Evolutionary conservation across 495 filamentous ascomycete species (phyloP), one percentile per base, ranked within the genome.

Genomic region (Xylaria cubensis): DNA sequence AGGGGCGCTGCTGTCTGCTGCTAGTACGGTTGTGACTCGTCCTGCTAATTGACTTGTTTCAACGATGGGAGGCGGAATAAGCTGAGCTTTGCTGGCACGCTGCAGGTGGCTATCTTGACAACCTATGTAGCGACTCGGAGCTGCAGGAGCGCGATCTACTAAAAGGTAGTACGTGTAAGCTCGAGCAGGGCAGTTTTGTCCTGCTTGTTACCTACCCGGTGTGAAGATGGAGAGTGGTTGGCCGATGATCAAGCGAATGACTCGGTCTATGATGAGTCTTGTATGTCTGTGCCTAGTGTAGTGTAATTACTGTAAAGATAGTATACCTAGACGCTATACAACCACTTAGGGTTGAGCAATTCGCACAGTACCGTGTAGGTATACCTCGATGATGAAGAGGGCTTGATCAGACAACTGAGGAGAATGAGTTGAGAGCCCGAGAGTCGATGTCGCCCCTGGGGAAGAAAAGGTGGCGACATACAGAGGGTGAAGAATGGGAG

Each of bases 231-330:
- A 50, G 19, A 24, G 56, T 66, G 68, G 59, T 76, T 72, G 72
- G 73, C 75, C 77, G 75, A 79, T 75, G 72, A 79, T 79, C 77
- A 79, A 76, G 53, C 72, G 67, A 78, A 79, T 79, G 77, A 79
- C 77, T 79, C 77, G 74, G 76, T 74, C 69, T 41, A 34, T 55
- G 50, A 67, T 34, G 51, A 68, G 56, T 71, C 64, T n/a, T 39
- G 58, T 36, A 44, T 29, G 15, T 15, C 26, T 50, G 44, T 61
- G 32, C n/a, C 59, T 15, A 58, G 0, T 21, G 17, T 39, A 36
- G 8, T 21, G 34, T 5, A 19, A 19, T 12, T 32, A n/a, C 42
- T 44, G 36, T 39, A 39, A 8, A 64, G 42, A 12, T 32, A 32
- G 44, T 21, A 12, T 19, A 7, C 32, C 4, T 26, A 34, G 29